These are phyloP conservation scores for Phialocephala subalpina DNA, from an alignment of 2,329 filamentous ascomycete genomes.

Conservation along the genomic window DNA sequence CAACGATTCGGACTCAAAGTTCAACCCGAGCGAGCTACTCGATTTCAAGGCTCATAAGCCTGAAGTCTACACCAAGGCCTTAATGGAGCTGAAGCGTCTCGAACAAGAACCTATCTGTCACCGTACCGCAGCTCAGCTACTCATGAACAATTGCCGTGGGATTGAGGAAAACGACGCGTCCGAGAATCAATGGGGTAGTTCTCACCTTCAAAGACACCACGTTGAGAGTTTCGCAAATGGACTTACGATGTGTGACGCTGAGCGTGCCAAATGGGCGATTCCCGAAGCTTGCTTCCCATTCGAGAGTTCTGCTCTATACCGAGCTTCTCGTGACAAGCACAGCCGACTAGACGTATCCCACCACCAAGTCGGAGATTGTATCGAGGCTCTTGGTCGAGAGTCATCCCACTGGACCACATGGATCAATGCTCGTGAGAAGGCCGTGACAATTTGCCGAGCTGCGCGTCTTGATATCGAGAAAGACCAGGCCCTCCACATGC, in stretches of 20 bases:
- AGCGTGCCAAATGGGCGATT: conserved; percentile 56
- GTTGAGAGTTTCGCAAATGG: conserved; percentile 66
- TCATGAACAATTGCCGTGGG: conserved; percentile 44
- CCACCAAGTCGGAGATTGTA: conserved; percentile 55
- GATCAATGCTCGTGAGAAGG: conserved; percentile 67
- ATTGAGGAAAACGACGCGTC: conserved; percentile 40
- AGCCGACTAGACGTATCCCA: conserved; percentile 38
- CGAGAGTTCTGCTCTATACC: conserved; percentile 37
- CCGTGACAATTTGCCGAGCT: conserved; percentile 68
- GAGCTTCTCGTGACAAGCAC: conserved; percentile 48
- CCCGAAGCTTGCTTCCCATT: conserved; percentile 61
- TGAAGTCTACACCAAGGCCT: conserved; percentile 43
- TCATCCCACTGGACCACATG: conserved; percentile 71
- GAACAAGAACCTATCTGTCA: conserved; percentile 44
- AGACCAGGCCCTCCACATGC: conserved; percentile 42
- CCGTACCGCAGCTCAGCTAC: conserved; percentile 43
- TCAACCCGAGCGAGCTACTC: conserved; percentile 34
- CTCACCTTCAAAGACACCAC: conserved; percentile 52
- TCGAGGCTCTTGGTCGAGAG: conserved; percentile 59
- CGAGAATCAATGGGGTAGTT: conserved; percentile 39
- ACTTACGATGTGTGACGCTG: conserved; percentile 69
- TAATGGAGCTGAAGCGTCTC: conserved; percentile 41
- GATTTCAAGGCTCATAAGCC: conserved; percentile 34
- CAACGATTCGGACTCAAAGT: conserved; percentile 12
- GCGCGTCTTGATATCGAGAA: conserved; percentile 65